phyloP scores from a whole-genome alignment of 2,329 filamentous ascomycete species.

The Exophiala sideris region DNA sequence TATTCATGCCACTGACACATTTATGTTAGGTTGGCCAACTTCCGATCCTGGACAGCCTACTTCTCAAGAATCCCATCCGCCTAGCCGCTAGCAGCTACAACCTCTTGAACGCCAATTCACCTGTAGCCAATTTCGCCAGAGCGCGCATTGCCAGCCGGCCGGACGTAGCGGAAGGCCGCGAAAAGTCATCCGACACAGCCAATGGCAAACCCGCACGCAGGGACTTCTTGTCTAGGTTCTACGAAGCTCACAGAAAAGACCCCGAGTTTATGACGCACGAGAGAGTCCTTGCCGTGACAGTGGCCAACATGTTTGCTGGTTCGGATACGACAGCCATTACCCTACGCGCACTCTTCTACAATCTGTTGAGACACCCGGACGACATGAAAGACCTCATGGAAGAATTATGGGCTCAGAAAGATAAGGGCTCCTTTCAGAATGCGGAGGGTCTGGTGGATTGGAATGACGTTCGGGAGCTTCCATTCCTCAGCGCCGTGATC shows the following conservation, averaged over 20 bases:
- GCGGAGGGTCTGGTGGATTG: constrained; percentile 19
- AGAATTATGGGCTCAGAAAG: constrained; percentile 23
- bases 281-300: constrained; percentile 15
- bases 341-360: constrained; percentile 9
- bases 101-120: constrained; percentile 10
- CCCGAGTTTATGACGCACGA: constrained; percentile 17
- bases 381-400: constrained; percentile 1
- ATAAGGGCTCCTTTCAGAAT: neutral
- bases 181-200: neutral
- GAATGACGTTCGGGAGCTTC: constrained; percentile 27
- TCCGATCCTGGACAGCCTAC: constrained; percentile 33
- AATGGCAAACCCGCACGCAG: constrained; percentile 4
- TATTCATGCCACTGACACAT: neutral
- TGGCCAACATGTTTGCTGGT: constrained; percentile 17
- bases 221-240: constrained; percentile 32
- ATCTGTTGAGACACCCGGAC: constrained; percentile 11
- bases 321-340: constrained; percentile 14
- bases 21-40: constrained; percentile 31
- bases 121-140: constrained; percentile 15
- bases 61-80: constrained; percentile 19
- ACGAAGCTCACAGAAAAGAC: constrained; percentile 28
- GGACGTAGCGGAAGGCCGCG: neutral
- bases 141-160: constrained; percentile 8
- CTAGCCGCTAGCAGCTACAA: constrained; percentile 11
- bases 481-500: constrained; percentile 33